phyloP scores from a whole-genome alignment of 1,284 basidiomycete species.

The Fomitopsis pinicola region DNA sequence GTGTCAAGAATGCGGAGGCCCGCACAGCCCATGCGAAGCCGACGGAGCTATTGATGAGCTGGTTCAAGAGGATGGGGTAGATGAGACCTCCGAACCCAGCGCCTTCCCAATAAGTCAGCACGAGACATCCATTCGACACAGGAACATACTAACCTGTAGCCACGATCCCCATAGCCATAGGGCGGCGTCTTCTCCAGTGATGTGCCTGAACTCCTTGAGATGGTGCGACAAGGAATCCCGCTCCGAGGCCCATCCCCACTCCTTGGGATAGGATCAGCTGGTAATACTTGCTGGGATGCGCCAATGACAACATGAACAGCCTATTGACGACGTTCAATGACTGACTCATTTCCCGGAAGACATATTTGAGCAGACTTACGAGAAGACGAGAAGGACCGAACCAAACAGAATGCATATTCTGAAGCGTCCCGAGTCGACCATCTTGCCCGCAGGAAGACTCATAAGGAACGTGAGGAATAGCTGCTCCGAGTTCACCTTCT shows the following conservation, averaged over 20 bases:
- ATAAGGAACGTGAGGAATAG: neutral
- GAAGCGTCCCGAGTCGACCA: neutral
- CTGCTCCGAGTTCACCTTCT: neutral
- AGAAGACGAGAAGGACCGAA: neutral
- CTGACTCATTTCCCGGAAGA: neutral
- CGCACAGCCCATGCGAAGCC: slow-evolving; percentile 24
- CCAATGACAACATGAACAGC: slow-evolving; percentile 26
- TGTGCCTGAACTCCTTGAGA: slow-evolving; percentile 9
- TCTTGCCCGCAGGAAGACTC: neutral
- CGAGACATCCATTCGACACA: slow-evolving; percentile 18
- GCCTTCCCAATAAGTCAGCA: slow-evolving; percentile 13
- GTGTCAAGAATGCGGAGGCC: slow-evolving; percentile 8
- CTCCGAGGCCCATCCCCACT: slow-evolving; percentile 40
- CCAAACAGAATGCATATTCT: neutral
- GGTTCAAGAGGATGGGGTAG: slow-evolving; percentile 27
- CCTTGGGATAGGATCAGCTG: slow-evolving; percentile 25
- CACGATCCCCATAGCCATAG: slow-evolving; percentile 18
- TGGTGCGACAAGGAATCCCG: slow-evolving; percentile 31
- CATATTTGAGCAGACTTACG: neutral
- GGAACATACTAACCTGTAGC: slow-evolving; percentile 18
- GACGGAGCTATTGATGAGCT: slow-evolving; percentile 17
- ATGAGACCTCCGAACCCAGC: slow-evolving; percentile 21
- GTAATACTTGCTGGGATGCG: slow-evolving; percentile 19
- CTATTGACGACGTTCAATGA: slow-evolving; percentile 5
- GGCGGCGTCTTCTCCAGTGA: slow-evolving; percentile 11